Evolutionary conservation across 108 stramenopile genomes (phyloP).

Genomic region (Cyclotella baltica): DNA sequence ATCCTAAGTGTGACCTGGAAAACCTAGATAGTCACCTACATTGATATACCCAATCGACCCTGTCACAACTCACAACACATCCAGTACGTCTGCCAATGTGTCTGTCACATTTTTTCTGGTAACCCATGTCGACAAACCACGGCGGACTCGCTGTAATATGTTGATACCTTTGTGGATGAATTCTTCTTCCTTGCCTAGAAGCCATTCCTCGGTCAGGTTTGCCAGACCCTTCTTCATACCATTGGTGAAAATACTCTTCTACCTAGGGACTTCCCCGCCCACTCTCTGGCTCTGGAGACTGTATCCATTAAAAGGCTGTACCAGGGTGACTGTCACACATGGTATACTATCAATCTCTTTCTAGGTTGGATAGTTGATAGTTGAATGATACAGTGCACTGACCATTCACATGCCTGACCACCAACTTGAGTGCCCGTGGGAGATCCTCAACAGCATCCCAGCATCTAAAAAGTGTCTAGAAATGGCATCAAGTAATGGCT

Average conservation of each 20-base stretch:
- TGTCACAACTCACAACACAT: neutral
- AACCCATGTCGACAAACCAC: neutral
- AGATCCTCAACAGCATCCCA: slow-evolving; percentile 8
- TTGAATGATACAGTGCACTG: neutral
- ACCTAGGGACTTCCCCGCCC: neutral
- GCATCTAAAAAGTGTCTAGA: slow-evolving; percentile 2
- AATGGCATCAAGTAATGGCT: slow-evolving; percentile 7
- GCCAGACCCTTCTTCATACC: slow-evolving; percentile 2
- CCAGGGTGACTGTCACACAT: slow-evolving; percentile 31
- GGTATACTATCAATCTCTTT: no score
- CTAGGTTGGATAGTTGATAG: slow-evolving; percentile 27
- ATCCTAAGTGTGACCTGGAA: slow-evolving; percentile 24
- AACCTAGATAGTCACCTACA: slow-evolving; percentile 6
- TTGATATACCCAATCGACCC: neutral
- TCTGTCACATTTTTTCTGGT: no score
- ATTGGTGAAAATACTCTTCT: slow-evolving; percentile 20
- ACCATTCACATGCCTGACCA: slow-evolving; percentile 9
- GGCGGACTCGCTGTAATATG: neutral
- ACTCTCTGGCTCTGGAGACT: neutral
- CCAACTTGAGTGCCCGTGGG: neutral
- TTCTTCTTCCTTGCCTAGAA: neutral
- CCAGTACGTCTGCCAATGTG: no score
- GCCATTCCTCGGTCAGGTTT: neutral
- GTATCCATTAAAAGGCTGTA: slow-evolving; percentile 20
- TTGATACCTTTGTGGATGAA: slow-evolving; percentile 1